Base-by-base conservation (phyloP, 805 yeast species). In the Pichia sporocuriosa region DNA sequence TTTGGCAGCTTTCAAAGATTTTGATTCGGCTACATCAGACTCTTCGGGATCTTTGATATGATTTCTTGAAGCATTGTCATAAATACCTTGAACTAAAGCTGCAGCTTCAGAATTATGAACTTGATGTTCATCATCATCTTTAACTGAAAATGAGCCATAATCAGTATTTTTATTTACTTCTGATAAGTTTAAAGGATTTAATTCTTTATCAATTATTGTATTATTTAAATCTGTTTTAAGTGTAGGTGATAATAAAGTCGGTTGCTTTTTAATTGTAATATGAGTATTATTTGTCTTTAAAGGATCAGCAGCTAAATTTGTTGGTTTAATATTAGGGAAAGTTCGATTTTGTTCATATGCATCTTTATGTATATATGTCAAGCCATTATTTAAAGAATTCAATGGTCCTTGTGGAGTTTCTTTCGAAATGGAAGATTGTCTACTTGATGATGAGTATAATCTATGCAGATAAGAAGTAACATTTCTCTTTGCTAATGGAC, bases 241-340 rank as follows among this genome's bases (percentile, higher is more conserved):
- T 22, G 11, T 22, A 10, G 41, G 27, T 11, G 47, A 26, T 2
- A 21, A 12, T 25, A 48, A 43, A 33, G 57, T 57, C 1, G 81
- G 71, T 40, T 67, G 84, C 48, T 76, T 70, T 58, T 83, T 83
- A 51, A 83, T 82, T 6, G 79, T 79, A 19, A 83, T 85, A 59
- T 77, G 81, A 2, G 78, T 55, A 48, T 79, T 81, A 35, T 68
- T 73, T 1, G 85, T 79, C 37, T 74, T 77, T 41, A 83, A 59
- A 8, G 93, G 93, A 54, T 82, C 79, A 3, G 76, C 66, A 1
- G 90, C 90, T 19, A 76, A 71, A 55, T 83, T 83, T 20, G 73
- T 72, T 4, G 84, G 83, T 44, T 72, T 77, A 43, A 71, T 55
- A 6, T 57, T 61, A 31, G 58, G 56, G 6, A 59, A 56, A n/a